These are phyloP conservation scores for Chamaecrista fasciculata DNA, from an alignment of 306 rosid genomes.

Conservation along the genomic window DNA sequence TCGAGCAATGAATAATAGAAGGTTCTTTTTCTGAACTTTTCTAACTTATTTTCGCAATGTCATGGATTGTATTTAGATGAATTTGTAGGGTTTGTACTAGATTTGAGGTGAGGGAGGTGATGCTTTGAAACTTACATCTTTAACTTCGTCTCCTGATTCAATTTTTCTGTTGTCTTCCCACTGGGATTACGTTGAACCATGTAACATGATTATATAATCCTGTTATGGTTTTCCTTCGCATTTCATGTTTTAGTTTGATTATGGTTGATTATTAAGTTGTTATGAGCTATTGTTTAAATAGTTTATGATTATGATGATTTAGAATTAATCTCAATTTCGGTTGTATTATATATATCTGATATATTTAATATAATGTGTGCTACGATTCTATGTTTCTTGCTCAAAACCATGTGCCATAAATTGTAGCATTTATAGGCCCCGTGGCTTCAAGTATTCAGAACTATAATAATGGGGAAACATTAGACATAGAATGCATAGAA, in stretches of 20 bases:
- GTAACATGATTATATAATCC: not conserved
- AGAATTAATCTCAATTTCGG: not conserved
- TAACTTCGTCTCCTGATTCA: not conserved
- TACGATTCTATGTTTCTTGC: not conserved
- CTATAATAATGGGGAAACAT: not conserved
- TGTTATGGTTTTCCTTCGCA: not conserved
- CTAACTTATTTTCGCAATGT: not conserved
- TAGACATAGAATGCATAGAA: not conserved
- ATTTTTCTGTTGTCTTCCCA: not conserved
- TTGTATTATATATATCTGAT: not conserved
- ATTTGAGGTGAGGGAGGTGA: too few species aligned
- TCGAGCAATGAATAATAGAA: constrained; percentile 72
- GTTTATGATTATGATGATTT: not conserved
- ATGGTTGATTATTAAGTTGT: not conserved
- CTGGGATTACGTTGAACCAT: not conserved
- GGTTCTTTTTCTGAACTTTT: constrained; percentile 44
- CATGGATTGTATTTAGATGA: not conserved
- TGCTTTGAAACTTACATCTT: not conserved
- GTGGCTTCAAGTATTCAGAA: not conserved
- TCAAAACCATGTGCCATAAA: not conserved
- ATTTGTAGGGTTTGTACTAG: constrained; percentile 5
- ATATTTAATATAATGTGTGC: not conserved
- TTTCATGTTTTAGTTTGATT: too few species aligned
- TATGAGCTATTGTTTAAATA: not conserved
- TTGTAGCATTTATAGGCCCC: too few species aligned